A percentile compares a stretch with the other conserved stretches of the same genome.
phyloP scores from a whole-genome alignment of 169 alveolate genomes.

The Cryptosporidium ryanae region DNA sequence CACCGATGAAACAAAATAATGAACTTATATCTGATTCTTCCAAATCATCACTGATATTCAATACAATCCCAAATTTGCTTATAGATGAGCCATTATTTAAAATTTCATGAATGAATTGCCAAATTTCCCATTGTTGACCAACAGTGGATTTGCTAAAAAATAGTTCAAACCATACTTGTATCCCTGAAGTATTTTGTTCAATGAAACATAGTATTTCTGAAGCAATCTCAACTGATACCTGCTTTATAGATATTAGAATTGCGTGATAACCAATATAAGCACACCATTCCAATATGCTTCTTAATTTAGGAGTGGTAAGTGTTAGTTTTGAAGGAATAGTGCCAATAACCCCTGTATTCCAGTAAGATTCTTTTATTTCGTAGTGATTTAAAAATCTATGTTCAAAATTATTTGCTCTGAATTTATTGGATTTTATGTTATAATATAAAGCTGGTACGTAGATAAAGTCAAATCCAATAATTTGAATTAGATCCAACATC shows the following conservation, averaged over 20 bases:
- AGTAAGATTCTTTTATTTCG: constrained; percentile 14
- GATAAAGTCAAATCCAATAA: constrained; percentile 59
- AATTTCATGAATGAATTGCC: constrained; percentile 15
- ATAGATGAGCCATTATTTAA: constrained; percentile 1
- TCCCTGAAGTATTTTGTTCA: not conserved
- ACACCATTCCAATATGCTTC: constrained; percentile 42
- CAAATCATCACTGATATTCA: not conserved
- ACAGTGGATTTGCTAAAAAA: not conserved
- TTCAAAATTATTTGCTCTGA: not conserved
- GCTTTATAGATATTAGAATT: constrained; percentile 1
- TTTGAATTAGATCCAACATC: not conserved
- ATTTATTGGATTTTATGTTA: not conserved
- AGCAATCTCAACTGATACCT: constrained; percentile 10
- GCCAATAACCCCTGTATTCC: constrained; percentile 58
- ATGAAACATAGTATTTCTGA: constrained; percentile 27
- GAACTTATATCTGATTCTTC: not conserved
- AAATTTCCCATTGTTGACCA: constrained; percentile 33
- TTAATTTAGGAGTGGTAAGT: not conserved
- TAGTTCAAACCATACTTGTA: constrained; percentile 50
- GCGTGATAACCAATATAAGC: constrained; percentile 70
- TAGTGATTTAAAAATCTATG: constrained; percentile 1
- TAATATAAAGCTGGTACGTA: constrained; percentile 16
- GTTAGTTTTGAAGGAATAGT: constrained; percentile 13
- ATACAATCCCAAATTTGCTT: constrained; percentile 16
- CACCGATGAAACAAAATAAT: constrained; percentile 38